Conservation (phyloP, 2,329 filamentous ascomycete species). For the Epichloe bromicola region DNA sequence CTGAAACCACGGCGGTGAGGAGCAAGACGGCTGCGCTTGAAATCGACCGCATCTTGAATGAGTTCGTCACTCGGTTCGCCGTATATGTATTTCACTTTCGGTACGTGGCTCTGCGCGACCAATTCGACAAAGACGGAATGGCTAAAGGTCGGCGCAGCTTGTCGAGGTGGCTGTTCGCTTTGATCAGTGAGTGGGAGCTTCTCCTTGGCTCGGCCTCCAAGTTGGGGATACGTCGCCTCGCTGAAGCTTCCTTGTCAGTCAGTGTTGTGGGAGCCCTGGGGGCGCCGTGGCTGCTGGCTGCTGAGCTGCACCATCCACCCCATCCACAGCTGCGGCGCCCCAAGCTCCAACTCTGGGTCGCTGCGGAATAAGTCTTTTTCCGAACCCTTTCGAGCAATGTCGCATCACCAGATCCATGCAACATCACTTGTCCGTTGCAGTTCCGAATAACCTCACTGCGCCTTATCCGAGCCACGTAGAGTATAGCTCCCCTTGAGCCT, state of each 20-base stretch:
- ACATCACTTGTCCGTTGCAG: not conserved
- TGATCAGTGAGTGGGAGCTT: constrained; percentile 1
- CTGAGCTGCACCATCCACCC: not conserved
- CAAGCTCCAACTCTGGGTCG: not conserved
- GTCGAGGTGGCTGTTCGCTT: constrained; percentile 7
- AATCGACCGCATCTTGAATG: constrained; percentile 54
- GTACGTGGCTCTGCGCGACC: not conserved
- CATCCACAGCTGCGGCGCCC: not conserved
- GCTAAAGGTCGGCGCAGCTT: not conserved
- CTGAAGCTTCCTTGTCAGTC: constrained; percentile 4
- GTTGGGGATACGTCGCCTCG: constrained; percentile 26
- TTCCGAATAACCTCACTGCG: constrained; percentile 1
- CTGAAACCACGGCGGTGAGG: constrained; percentile 54
- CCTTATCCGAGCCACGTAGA: not conserved
- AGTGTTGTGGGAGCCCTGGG: not conserved
- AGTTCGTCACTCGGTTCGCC: not conserved
- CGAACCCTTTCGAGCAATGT: not conserved
- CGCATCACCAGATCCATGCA: not conserved
- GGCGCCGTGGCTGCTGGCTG: not conserved
- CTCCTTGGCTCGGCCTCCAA: constrained; percentile 6
- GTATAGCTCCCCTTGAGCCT: not conserved
- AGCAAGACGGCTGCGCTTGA: constrained; percentile 57
- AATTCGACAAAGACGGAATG: not conserved
- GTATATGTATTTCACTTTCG: not conserved
- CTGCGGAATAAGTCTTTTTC: constrained; percentile 5